These are phyloP conservation scores for Kwoniella shivajii DNA, from an alignment of 1,284 basidiomycete genomes.

Conservation along the genomic window DNA sequence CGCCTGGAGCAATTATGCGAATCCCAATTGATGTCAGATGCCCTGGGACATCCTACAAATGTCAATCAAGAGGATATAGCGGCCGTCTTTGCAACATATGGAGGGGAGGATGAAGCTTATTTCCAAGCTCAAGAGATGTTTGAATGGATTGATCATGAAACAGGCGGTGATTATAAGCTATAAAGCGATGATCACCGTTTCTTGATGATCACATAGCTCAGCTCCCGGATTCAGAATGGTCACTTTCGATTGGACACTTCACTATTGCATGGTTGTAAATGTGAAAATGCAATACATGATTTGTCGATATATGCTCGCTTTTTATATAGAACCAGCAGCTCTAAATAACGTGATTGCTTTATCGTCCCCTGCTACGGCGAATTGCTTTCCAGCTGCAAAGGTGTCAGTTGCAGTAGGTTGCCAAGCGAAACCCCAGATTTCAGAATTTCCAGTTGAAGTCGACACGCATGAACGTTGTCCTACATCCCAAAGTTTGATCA, in stretches of 20 bases:
- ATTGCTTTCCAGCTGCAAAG: slow-evolving; percentile 60
- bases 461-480: slow-evolving; percentile 73
- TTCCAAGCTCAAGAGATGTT: slow-evolving; percentile 14
- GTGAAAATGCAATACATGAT: too few species aligned
- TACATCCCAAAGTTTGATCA: slow-evolving; percentile 85
- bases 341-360: slow-evolving; percentile 67
- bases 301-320: not conserved
- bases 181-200: too few species aligned
- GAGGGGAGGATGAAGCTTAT: slow-evolving; percentile 8
- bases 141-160: slow-evolving; percentile 15
- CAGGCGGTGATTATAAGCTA: slow-evolving; percentile 15
- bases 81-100: slow-evolving; percentile 8
- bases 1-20: slow-evolving; percentile 36
- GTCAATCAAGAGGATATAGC: slow-evolving; percentile 8
- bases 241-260: too few species aligned
- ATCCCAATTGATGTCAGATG: slow-evolving; percentile 37
- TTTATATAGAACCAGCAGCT: slow-evolving; percentile 45
- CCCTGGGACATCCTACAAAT: slow-evolving; percentile 11
- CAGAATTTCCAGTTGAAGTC: slow-evolving; percentile 72
- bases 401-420: slow-evolving; percentile 62
- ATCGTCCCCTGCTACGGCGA: slow-evolving; percentile 79
- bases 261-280: too few species aligned
- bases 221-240: too few species aligned
- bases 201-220: too few species aligned
- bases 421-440: slow-evolving; percentile 86